Evolutionary conservation across 495 filamentous ascomycete genomes (phyloP).

Genomic region (Trichocladium antarcticum): DNA sequence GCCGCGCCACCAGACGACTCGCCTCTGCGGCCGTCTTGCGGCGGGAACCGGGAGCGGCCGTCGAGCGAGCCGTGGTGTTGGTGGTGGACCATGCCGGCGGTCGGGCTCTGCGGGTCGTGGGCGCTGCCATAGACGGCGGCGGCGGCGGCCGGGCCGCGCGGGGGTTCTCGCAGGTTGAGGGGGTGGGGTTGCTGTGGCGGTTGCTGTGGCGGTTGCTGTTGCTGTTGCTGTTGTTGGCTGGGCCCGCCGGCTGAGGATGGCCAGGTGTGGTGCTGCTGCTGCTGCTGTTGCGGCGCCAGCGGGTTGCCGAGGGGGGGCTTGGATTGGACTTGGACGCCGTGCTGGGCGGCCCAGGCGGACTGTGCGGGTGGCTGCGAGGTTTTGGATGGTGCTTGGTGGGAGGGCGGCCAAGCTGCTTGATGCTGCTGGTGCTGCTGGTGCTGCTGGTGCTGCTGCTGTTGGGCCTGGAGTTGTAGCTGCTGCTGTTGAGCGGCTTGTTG

Average conservation of each 20-base stretch:
- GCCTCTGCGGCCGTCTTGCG: slow-evolving; percentile 13
- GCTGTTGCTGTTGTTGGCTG: slow-evolving; percentile 21
- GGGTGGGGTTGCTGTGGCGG: slow-evolving; percentile 29
- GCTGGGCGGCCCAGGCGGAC: slow-evolving; percentile 37
- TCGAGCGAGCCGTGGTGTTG: slow-evolving; percentile 20
- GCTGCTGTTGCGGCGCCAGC: slow-evolving; percentile 29
- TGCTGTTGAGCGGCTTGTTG: slow-evolving; percentile 5
- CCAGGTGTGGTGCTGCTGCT: slow-evolving; percentile 32
- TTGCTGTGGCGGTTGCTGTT: too few relatives aligned
- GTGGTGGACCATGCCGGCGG: slow-evolving; percentile 15
- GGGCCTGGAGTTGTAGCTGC: slow-evolving; percentile 11
- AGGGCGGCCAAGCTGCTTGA: slow-evolving; percentile 23
- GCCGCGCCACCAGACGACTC: slow-evolving; percentile 9
- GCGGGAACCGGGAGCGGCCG: background rate
- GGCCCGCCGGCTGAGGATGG: slow-evolving; percentile 22
- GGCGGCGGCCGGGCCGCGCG: slow-evolving; percentile 22
- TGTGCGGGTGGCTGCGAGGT: slow-evolving; percentile 27
- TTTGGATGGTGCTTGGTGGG: slow-evolving; percentile 33
- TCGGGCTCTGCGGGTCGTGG: slow-evolving; percentile 20
- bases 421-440: slow-evolving; percentile 19
- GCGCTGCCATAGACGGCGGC: slow-evolving; percentile 11
- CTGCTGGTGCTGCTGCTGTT: slow-evolving; percentile 14
- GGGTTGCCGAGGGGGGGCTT: slow-evolving; percentile 32
- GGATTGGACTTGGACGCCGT: slow-evolving; percentile 26
- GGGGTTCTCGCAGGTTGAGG: slow-evolving; percentile 28